Base-by-base conservation (phyloP, 2,329 filamentous ascomycete species). In the Didymella glomerata region DNA sequence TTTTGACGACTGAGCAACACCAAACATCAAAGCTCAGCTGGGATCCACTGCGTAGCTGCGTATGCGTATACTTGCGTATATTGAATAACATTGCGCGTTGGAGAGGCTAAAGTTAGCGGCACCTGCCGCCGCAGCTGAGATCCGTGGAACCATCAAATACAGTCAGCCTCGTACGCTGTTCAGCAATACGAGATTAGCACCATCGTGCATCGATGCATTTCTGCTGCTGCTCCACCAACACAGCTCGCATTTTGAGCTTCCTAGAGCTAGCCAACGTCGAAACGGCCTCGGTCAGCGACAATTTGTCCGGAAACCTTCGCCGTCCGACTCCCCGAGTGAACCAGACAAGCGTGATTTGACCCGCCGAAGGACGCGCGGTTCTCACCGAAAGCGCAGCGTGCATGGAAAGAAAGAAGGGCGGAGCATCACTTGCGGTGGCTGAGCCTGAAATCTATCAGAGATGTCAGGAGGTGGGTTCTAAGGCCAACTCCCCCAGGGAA, bases 51-150 rank as follows among this genome's bases (percentile, higher is more conserved):
- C 45, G 45, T 40, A 54, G 32, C 11, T 34, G 50, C 50, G 50
- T 59, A 54, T 54, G 18, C 50, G 56, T 42, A 54, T 50, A 3
- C 16, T 25, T 41, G 45, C 48, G 34, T 48, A 44, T 28, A 32
- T 13, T 25, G 42, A 50, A 20, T 25, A 24, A 24, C 18, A 41
- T 24, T 51, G 34, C 47, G 41, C 48, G 32, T 57, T 38, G 16
- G 14, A 28, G 38, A 40, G 40, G 25, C 47, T 36, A n/a, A 46
- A 34, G 28, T 46, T 42, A 24, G 47, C 24, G 40, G 47, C 38
- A 46, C 40, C 30, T 38, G 18, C 25, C 40, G 51, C 44, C 36
- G 36, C 36, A 40, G 44, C 49, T 53, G 22, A 25, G 16, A 54
- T 24, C 30, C 30, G 7, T 44, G 24, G 40, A 27, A 27, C n/a